Base-by-base conservation (phyloP, 202 grass and related monocot species). In the Saccharum hybrid region DNA sequence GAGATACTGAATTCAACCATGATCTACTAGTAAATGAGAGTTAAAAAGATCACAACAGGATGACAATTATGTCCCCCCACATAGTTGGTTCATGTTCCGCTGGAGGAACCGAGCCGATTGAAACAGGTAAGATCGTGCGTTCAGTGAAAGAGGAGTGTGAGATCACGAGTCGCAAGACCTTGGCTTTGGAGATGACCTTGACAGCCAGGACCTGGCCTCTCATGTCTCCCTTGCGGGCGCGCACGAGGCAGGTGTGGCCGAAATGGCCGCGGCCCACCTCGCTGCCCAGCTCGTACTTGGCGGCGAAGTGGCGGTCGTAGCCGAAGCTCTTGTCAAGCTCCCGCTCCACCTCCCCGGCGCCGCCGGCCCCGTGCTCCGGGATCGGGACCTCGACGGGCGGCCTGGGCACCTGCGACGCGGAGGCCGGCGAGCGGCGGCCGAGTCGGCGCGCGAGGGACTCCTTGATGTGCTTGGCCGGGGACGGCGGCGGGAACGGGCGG, bases 401-500 rank as follows among this genome's bases (percentile, higher is more conserved):
- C 81, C 59, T 81, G 15, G 46, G 63, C 42, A 45, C 42, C 81
- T 71, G 69, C 39, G 81, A 63, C 75, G 54, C 26, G 19, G 77
- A 16, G n/a, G 88, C 75, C 34, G 88, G 84, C 23, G 71, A 90
- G 12, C 88, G 81, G 36, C 80, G 84, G 42, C 88, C 88, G 45
- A 90, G 75, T 5, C 88, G 88, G 76, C 88, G 88, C 49, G 86
- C 96, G 3, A 96, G 91, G 0, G 96, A 99, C 33, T 91, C 93
- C 87, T 95, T 98, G 87, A 98, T 98, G 89, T 98, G 96, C 87
- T 95, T 98, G 49, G 96, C 96, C 33, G 96, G 96, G 1, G 96
- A 96, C 45, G 93, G 93, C 74, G 94, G 94, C 37, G 94, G 94
- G 85, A 97, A 97, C 19, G 96, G 96, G 16, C 93, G 88, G 34